phyloP scores from a whole-genome alignment of 108 stramenopile genomes.

The Skeletonema tropicum region DNA sequence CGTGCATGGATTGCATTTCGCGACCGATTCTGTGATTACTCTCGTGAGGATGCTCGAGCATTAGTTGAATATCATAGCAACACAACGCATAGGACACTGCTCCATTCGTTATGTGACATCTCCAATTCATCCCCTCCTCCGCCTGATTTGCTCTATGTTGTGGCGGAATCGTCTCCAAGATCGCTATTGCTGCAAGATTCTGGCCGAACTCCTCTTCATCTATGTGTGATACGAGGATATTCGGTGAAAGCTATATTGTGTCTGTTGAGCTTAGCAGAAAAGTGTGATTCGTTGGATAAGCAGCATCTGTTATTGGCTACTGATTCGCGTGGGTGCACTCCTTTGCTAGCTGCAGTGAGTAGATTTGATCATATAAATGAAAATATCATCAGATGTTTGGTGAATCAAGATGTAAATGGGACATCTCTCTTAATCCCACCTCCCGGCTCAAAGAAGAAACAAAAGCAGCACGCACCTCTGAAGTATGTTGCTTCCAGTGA shows the following conservation, averaged over 20 bases:
- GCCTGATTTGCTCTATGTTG: slow-evolving; percentile 6
- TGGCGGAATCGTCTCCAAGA: slow-evolving; percentile 4
- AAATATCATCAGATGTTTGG: slow-evolving; percentile 18
- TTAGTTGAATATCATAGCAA: slow-evolving; percentile 11
- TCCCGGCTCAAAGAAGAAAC: slow-evolving; percentile 12
- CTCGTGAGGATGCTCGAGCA: slow-evolving; percentile 2
- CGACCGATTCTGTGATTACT: not conserved
- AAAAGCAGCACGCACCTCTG: slow-evolving; percentile 17
- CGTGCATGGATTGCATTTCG: slow-evolving; percentile 19
- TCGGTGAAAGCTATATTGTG: slow-evolving; percentile 7
- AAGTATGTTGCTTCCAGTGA: slow-evolving; percentile 16
- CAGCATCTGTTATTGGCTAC: slow-evolving; percentile 3
- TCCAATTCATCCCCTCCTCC: slow-evolving; percentile 1
- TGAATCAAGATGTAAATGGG: slow-evolving; percentile 21
- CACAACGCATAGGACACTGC: slow-evolving; percentile 14
- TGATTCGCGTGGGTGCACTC: slow-evolving; percentile 13
- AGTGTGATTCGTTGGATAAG: slow-evolving; percentile 5
- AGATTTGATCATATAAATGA: not conserved
- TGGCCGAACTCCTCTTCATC: slow-evolving; percentile 13
- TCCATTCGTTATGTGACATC: slow-evolving; percentile 21
- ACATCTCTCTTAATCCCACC: slow-evolving; percentile 8
- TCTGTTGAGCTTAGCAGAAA: slow-evolving; percentile 2
- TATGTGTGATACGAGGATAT: slow-evolving; percentile 10
- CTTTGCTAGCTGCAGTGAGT: slow-evolving; percentile 9
- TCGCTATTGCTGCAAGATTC: slow-evolving; percentile 19